A percentile compares a stretch with the other conserved stretches of the same genome.
phyloP scores from a whole-genome alignment of 495 filamentous ascomycete species.

The Pseudoneurospora amorphoporcata region DNA sequence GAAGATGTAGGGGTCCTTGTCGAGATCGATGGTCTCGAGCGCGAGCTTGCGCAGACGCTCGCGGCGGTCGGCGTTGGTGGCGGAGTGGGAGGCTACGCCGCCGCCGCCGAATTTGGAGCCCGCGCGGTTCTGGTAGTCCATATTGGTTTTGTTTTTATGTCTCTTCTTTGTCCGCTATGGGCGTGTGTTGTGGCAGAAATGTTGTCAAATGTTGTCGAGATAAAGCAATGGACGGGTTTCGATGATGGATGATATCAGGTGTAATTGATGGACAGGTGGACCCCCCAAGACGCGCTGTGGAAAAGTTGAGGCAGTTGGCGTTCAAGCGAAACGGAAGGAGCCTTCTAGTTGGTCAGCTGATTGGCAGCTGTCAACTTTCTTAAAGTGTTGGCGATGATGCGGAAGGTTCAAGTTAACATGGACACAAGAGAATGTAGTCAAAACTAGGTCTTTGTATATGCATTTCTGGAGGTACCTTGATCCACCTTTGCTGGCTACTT shows the following conservation, averaged over 20 bases:
- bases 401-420: background rate
- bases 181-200: background rate
- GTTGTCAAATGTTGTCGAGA: background rate
- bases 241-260: background rate
- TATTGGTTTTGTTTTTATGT: constrained; percentile 9
- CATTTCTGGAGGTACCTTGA: background rate
- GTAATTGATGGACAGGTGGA: background rate
- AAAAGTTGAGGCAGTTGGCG: background rate
- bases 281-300: background rate
- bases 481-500: background rate
- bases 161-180: background rate
- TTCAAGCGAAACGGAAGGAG: background rate
- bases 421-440: background rate
- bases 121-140: constrained; percentile 80
- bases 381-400: background rate
- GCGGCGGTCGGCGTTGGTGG: constrained; percentile 91
- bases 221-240: background rate
- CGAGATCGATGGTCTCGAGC: constrained; percentile 96
- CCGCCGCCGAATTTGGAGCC: constrained; percentile 98
- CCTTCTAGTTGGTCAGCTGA: background rate
- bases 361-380: background rate
- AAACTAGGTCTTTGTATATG: background rate
- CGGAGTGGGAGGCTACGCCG: constrained; percentile 85
- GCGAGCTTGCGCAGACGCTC: constrained; percentile 96
- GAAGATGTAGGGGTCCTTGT: constrained; percentile 99